phyloP scores from a whole-genome alignment of 1,139 yeast genomes.

The Pneumocystis wakefieldiae region DNA sequence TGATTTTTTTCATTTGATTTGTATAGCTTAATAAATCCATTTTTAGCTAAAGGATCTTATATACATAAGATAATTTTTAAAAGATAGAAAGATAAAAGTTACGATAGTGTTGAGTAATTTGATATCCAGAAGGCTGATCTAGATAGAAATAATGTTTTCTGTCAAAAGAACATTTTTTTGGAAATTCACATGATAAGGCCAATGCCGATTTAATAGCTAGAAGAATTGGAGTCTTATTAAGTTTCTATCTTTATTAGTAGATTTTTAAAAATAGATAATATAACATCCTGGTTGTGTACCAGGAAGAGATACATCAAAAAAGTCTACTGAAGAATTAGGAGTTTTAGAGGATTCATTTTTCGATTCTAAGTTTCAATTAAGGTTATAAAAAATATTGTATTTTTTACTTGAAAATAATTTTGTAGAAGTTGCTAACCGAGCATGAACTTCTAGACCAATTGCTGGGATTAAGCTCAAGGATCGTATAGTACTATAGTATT shows the following conservation, averaged over 20 bases:
- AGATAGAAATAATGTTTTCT: slow-evolving; percentile 92
- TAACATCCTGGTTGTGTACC: slow-evolving; percentile 65
- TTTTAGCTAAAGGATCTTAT: slow-evolving; percentile 51
- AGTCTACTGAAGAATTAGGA: slow-evolving; percentile 63
- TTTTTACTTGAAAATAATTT: slow-evolving; percentile 52
- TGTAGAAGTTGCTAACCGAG: slow-evolving; percentile 59
- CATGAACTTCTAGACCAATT: slow-evolving; percentile 75
- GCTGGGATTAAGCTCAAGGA: neutral
- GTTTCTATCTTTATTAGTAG: slow-evolving; percentile 11
- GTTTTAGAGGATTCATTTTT: slow-evolving; percentile 7
- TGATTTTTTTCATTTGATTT: neutral
- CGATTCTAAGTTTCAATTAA: slow-evolving; percentile 23
- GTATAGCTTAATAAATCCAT: slow-evolving; percentile 31
- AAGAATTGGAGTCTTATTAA: slow-evolving; percentile 62
- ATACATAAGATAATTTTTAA: neutral
- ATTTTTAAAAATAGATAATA: slow-evolving; percentile 5
- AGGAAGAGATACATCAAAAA: slow-evolving; percentile 74
- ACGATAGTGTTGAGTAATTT: slow-evolving; percentile 70
- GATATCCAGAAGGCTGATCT: slow-evolving; percentile 94
- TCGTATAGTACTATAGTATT: neutral
- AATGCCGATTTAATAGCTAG: slow-evolving; percentile 61
- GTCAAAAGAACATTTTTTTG: slow-evolving; percentile 53
- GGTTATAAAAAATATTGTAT: slow-evolving; percentile 29
- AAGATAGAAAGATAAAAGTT: neutral
- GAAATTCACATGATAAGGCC: slow-evolving; percentile 50